Evolutionary conservation across 805 yeast genomes (phyloP).

Genomic region (Babjeviella inositovora): DNA sequence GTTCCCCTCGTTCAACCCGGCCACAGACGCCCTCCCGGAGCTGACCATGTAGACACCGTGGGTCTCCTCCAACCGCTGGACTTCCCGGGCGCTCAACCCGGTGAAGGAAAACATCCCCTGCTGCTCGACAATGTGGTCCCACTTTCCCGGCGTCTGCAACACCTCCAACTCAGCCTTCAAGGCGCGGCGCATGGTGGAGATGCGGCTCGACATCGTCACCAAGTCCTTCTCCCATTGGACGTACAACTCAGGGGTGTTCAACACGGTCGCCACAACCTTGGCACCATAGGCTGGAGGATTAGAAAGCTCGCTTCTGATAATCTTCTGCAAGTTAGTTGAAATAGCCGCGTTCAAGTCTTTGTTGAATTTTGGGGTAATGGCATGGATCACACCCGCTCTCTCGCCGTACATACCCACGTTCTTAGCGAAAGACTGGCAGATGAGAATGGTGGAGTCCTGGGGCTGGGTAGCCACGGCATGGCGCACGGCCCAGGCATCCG

Average conservation of each 20-base stretch:
- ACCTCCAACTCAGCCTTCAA: constrained; percentile 45
- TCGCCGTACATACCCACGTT: constrained; percentile 94
- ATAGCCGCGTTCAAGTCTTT: constrained; percentile 29
- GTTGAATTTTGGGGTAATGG: constrained; percentile 38
- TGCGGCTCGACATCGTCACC: constrained; percentile 60
- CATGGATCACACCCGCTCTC: constrained; percentile 73
- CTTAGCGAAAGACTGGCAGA: constrained; percentile 89
- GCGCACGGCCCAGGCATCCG: constrained; percentile 40
- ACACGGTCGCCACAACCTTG: constrained; percentile 66
- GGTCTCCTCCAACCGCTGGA: constrained; percentile 49
- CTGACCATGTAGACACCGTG: constrained; percentile 72
- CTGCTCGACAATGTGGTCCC: constrained; percentile 81
- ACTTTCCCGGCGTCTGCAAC: constrained; percentile 41
- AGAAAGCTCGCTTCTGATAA: constrained; percentile 77
- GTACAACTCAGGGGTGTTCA: constrained; percentile 42
- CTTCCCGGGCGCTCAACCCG: constrained; percentile 61
- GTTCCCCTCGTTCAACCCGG: constrained; percentile 72
- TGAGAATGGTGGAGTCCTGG: constrained; percentile 31
- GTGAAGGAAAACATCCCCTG: constrained; percentile 97
- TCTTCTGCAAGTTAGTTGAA: constrained; percentile 70
- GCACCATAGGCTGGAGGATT: constrained; percentile 95
- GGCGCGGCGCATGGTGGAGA: constrained; percentile 52
- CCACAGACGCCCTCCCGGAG: constrained; percentile 84
- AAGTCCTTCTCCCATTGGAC: constrained; percentile 75
- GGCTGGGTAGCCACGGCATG: constrained; percentile 31